Evolutionary conservation across 768 basidiomycete species (phyloP), one percentile per base, ranked within the genome.

Genomic region (Rhizopogon sp.): DNA sequence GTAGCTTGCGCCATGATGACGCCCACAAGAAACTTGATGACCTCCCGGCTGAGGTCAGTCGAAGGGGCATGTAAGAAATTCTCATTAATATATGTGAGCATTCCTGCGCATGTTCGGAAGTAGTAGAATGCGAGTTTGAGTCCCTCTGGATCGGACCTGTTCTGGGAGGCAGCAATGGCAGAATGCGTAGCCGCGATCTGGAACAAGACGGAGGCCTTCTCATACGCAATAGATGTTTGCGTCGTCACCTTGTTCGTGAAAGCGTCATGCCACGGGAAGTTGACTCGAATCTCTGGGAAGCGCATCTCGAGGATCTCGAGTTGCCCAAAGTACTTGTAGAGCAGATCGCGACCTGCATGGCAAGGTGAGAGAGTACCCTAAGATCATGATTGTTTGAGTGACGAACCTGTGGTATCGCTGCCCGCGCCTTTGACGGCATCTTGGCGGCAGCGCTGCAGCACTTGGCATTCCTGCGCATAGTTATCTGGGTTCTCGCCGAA

Each of bases 311-410:
- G 84, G 5, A 98, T 83, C 66, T 99, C 97, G 43, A 99, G 85
- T 70, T 99, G 97, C 37, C 97, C 96, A 74, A 98, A 99, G 76
- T 99, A 99, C 74, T 97, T 98, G 87, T 96, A 98, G 43, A 99
- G 78, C 20, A 98, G 79, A 74, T 98, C 96, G 47, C 95, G 81
- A 11, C 88, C 95, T 87, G 66, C 46, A 7, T 17, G 40, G 37
- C 44, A 49, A 16, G 13, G 28, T 59, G 37, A 58, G 51, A 42
- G 41, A 47, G 25, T 29, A 52, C 22, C 17, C 39, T 16, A 47
- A 25, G 33, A 49, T 53, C 8, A 55, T 54, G 41, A 37, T 49
- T 20, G 39, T 35, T 42, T 7, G 14, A 35, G 6, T 9, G 3
- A 66, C 82, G 60, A 56, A 92, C 93, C 92, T n/a, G 94, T 97